A percentile compares a stretch with the other conserved stretches of the same genome.
phyloP scores from a whole-genome alignment of 768 basidiomycete species.

The Macrocybe gigantea region DNA sequence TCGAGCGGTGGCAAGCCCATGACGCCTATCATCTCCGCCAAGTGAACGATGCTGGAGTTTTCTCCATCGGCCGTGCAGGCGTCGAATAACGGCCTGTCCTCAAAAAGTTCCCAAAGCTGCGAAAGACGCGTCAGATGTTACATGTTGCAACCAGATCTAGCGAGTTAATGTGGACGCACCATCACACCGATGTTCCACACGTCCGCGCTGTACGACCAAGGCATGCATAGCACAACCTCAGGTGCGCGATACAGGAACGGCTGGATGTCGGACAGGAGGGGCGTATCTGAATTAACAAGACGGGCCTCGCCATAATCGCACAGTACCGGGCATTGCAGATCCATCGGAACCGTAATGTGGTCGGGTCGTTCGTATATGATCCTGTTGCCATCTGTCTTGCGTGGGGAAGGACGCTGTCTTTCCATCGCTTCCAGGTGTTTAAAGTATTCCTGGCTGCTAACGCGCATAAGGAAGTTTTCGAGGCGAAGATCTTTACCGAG shows the following conservation, averaged over 20 bases:
- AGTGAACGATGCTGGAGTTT: background rate
- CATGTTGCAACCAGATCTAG: too few species aligned
- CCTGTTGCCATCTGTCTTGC: conserved; percentile 10
- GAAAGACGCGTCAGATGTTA: too few species aligned
- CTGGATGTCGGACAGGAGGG: conserved; percentile 12
- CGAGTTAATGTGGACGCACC: conserved; percentile 11
- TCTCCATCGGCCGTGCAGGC: background rate
- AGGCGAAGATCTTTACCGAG: conserved; percentile 9
- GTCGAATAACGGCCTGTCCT: background rate
- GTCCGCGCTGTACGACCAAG: conserved; percentile 20
- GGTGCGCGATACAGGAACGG: conserved; percentile 20
- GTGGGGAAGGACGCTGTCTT: conserved; percentile 5
- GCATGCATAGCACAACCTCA: conserved; percentile 19
- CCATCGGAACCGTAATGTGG: background rate
- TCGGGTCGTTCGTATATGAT: conserved; percentile 10
- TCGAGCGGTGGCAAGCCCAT: conserved; percentile 4
- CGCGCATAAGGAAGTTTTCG: conserved; percentile 8
- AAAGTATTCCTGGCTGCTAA: background rate
- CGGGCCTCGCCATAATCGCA: conserved; percentile 18
- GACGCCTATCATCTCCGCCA: conserved; percentile 3
- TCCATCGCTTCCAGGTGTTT: conserved; percentile 10
- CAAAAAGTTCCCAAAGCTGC: conserved; percentile 5
- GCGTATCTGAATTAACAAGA: conserved; percentile 1
- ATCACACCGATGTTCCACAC: conserved; percentile 24
- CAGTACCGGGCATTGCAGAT: conserved; percentile 6